Conservation (phyloP, 345 rosid genomes). For the Brassica juncea region DNA sequence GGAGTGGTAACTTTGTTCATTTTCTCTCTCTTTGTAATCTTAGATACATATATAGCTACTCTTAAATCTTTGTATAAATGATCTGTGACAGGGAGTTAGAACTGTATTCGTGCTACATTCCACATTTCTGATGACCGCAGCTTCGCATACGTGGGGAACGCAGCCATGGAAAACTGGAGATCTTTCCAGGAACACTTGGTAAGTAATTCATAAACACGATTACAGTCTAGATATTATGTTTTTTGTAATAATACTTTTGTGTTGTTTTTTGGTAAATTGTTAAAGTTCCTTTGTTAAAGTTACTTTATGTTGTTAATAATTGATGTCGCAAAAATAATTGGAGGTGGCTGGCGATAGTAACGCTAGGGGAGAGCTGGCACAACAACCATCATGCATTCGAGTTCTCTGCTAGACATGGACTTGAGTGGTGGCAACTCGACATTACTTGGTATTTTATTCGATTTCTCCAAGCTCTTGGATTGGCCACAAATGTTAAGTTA, state of each 20-base stretch:
- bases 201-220: background rate
- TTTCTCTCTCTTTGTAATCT: background rate
- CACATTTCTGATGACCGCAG: background rate
- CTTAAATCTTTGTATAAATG: background rate
- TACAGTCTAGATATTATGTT: background rate
- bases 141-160: background rate
- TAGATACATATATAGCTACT: background rate
- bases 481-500: constrained; percentile 66
- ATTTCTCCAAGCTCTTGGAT: constrained; percentile 59
- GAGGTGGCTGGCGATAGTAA: constrained; percentile 68
- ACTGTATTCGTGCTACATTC: background rate
- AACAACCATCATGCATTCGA: constrained; percentile 73
- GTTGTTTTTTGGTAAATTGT: background rate
- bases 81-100: background rate
- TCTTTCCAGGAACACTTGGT: background rate
- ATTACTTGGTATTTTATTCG: constrained; percentile 64
- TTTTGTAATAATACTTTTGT: background rate
- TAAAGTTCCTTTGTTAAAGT: no score
- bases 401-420: constrained; percentile 70
- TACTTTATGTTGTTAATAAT: background rate
- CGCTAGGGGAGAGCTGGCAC: constrained; percentile 88
- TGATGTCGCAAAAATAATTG: background rate
- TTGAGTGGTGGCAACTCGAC: constrained; percentile 83
- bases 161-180: background rate
- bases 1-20: constrained; percentile 58